A percentile compares a stretch with the other conserved stretches of the same genome.
Evolutionary conservation across 352 stramenopile genomes (phyloP).

Genomic region (Phytophthora syringae): DNA sequence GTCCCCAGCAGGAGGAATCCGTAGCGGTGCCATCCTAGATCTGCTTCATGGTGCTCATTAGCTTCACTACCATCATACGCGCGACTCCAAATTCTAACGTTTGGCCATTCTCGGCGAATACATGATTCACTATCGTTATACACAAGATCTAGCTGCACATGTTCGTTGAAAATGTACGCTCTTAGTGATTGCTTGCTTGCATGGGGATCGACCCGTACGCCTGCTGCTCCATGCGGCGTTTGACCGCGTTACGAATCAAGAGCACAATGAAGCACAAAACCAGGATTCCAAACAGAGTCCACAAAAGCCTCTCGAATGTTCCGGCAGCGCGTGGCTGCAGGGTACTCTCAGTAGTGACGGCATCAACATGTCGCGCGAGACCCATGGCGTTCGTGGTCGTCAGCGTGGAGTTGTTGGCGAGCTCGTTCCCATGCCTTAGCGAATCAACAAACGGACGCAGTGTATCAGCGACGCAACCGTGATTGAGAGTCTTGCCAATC

Average conservation of each 20-base stretch:
- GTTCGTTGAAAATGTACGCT: too few relatives aligned
- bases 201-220: conserved; percentile 36
- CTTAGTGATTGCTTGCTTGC: conserved; percentile 27
- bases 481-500: conserved; percentile 68
- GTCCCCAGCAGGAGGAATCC: too few relatives aligned
- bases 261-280: conserved; percentile 49
- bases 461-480: conserved; percentile 73
- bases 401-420: conserved; percentile 1
- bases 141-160: too few relatives aligned
- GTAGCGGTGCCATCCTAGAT: too few relatives aligned
- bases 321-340: conserved; percentile 1
- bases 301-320: conserved; percentile 37
- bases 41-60: too few relatives aligned
- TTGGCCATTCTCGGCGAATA: too few relatives aligned
- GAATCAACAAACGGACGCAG: conserved; percentile 72
- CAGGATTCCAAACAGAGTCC: conserved; percentile 48
- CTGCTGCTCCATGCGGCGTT: conserved; percentile 26
- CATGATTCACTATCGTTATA: too few relatives aligned
- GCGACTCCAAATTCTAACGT: too few relatives aligned
- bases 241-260: conserved; percentile 33
- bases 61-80: too few relatives aligned
- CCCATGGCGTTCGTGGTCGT: conserved; percentile 7
- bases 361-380: conserved; percentile 9
- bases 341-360: conserved; percentile 4
- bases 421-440: conserved; percentile 20